Percentiles rank a stretch among this genome's conserved stretches.
Evolutionary conservation across 2,329 filamentous ascomycete species (phyloP).

Genomic region (Aspergillaceae sp.): DNA sequence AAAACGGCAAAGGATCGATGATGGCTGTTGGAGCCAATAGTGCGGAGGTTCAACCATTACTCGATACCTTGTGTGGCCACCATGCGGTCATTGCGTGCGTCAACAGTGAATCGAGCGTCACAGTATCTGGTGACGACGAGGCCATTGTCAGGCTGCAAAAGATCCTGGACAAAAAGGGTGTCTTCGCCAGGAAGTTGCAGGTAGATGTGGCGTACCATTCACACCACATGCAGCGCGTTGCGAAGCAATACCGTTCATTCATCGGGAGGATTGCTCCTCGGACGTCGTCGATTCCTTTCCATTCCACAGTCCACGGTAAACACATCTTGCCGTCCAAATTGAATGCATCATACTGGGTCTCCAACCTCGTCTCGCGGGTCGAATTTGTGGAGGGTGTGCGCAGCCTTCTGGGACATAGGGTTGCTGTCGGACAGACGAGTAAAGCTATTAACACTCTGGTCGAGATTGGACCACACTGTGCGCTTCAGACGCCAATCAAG

Average conservation of each 20-base stretch:
- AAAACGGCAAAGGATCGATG: slow-evolving; percentile 18
- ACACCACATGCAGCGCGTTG: slow-evolving; percentile 27
- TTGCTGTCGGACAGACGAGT: slow-evolving; percentile 7
- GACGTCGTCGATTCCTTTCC: slow-evolving; percentile 9
- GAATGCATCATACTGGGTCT: slow-evolving; percentile 18
- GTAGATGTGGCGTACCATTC: slow-evolving; percentile 39
- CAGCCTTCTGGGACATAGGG: slow-evolving; percentile 2
- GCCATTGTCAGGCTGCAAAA: slow-evolving; percentile 3
- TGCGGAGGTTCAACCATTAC: slow-evolving; percentile 1
- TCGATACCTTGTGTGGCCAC: neutral
- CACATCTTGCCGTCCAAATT: slow-evolving; percentile 11
- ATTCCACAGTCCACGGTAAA: slow-evolving; percentile 12
- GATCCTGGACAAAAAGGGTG: slow-evolving; percentile 1
- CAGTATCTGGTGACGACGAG: slow-evolving; percentile 3
- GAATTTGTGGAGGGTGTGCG: slow-evolving; percentile 12
- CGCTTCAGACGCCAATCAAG: slow-evolving; percentile 23
- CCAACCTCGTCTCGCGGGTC: slow-evolving; percentile 17
- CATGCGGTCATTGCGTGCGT: slow-evolving; percentile 1
- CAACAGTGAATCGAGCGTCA: slow-evolving; percentile 4
- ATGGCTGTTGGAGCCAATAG: slow-evolving; percentile 18
- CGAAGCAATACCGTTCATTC: slow-evolving; percentile 9
- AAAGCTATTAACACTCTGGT: slow-evolving; percentile 12
- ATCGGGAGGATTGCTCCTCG: slow-evolving; percentile 12
- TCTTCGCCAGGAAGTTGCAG: slow-evolving; percentile 7
- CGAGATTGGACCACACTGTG: slow-evolving; percentile 30